These are phyloP conservation scores for Ramalina intermedia DNA, from an alignment of 495 filamentous ascomycete genomes.

Conservation along the genomic window DNA sequence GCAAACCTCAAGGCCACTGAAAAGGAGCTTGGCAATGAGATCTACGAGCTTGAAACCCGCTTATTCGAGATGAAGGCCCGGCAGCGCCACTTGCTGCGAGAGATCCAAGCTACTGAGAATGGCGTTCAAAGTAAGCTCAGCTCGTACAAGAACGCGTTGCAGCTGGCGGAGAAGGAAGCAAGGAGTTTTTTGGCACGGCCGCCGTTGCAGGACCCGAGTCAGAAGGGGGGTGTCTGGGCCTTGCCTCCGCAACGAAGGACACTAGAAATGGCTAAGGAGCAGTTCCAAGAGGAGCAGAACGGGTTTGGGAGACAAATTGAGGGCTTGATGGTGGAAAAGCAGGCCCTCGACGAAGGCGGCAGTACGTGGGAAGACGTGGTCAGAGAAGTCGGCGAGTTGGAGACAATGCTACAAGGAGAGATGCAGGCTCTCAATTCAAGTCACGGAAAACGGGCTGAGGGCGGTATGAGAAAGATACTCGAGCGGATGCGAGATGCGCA, in stretches of 20 bases:
- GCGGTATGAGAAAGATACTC: conserved; percentile 24
- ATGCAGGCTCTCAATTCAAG: conserved; percentile 27
- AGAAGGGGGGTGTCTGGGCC: conserved; percentile 27
- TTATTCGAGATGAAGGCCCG: conserved; percentile 53
- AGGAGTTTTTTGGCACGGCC: conserved; percentile 34
- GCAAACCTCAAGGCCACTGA: conserved; percentile 37
- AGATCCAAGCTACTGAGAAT: conserved; percentile 51
- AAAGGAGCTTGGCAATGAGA: conserved; percentile 40
- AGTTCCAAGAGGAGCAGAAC: conserved; percentile 54
- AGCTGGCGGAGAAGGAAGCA: conserved; percentile 26
- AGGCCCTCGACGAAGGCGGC: conserved; percentile 72
- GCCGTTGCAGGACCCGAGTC: conserved; percentile 20
- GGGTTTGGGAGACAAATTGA: conserved; percentile 41
- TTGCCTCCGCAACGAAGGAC: conserved; percentile 58
- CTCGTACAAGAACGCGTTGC: conserved; percentile 38
- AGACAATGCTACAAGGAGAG: conserved; percentile 42
- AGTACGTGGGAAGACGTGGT: conserved; percentile 64
- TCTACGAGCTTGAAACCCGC: conserved; percentile 46
- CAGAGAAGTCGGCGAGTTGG: conserved; percentile 50
- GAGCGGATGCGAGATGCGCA: conserved; percentile 30
- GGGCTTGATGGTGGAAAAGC: conserved; percentile 50
- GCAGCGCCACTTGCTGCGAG: conserved; percentile 42
- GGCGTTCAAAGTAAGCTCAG: conserved; percentile 44
- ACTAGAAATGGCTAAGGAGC: conserved; percentile 59
- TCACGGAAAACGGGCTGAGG: conserved; percentile 10